A percentile compares a stretch with the other conserved stretches of the same genome.
Conservation (phyloP, 2,329 filamentous ascomycete genomes). For the Clonostachys rhizophaga region DNA sequence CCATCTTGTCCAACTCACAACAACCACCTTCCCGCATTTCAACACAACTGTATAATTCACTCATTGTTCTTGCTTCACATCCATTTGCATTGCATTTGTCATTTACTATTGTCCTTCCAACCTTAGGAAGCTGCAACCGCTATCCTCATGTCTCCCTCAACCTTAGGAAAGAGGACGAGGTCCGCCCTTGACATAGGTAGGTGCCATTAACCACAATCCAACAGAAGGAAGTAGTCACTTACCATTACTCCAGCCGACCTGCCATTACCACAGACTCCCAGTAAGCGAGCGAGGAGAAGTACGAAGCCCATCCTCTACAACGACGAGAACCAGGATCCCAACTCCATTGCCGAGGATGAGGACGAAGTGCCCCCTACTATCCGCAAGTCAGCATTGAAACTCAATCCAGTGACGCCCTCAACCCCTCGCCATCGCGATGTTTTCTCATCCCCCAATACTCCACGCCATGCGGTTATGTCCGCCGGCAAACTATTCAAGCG, state of each 20-base stretch:
- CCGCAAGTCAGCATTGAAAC: conserved; percentile 21
- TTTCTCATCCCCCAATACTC: conserved; percentile 70
- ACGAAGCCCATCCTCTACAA: conserved; percentile 41
- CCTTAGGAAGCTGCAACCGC: too few relatives aligned
- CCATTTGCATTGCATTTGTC: neutral
- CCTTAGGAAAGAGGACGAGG: conserved; percentile 27
- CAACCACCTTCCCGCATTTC: neutral
- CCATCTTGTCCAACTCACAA: neutral
- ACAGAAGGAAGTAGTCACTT: too few relatives aligned
- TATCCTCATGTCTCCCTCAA: conserved; percentile 1
- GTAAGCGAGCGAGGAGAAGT: conserved; percentile 20
- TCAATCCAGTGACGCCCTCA: conserved; percentile 60
- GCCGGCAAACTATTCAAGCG: conserved; percentile 72
- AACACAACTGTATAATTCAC: neutral
- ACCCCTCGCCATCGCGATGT: conserved; percentile 79
- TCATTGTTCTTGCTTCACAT: neutral
- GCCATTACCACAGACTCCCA: conserved; percentile 1
- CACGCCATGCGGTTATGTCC: conserved; percentile 78
- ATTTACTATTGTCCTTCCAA: too few relatives aligned
- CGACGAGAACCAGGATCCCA: conserved; percentile 62
- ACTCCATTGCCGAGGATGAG: conserved; percentile 34
- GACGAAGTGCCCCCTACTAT: conserved; percentile 27
- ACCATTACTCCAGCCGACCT: too few relatives aligned
- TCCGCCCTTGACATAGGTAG: conserved; percentile 19
- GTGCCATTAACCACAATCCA: conserved; percentile 5